Conservation (phyloP, 805 yeast genomes). For the Wickerhamiella australiensis region DNA sequence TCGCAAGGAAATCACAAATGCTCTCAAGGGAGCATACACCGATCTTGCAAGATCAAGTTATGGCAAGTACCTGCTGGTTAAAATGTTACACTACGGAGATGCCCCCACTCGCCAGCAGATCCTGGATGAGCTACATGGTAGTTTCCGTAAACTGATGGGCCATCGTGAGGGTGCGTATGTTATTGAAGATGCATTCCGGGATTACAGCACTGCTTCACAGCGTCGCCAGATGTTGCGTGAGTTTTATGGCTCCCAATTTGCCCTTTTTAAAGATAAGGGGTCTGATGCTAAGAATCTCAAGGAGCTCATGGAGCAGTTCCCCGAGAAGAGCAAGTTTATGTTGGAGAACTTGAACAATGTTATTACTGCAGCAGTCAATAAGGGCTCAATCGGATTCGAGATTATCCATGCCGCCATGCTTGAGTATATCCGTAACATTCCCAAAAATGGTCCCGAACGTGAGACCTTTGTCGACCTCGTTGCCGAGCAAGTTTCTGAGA, state of each 20-base stretch:
- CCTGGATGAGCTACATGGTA: slow-evolving; percentile 79
- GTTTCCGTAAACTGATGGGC: slow-evolving; percentile 81
- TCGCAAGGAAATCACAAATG: slow-evolving; percentile 53
- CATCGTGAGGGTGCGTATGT: slow-evolving; percentile 98
- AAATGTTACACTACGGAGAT: slow-evolving; percentile 83
- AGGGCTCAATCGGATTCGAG: slow-evolving; percentile 94
- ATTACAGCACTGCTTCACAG: slow-evolving; percentile 75
- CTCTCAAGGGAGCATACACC: slow-evolving; percentile 66
- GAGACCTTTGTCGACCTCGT: slow-evolving; percentile 73
- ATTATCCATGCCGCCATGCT: slow-evolving; percentile 92
- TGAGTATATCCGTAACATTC: slow-evolving; percentile 66
- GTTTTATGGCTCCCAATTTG: slow-evolving; percentile 94
- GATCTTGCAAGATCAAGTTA: slow-evolving; percentile 82
- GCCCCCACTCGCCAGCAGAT: slow-evolving; percentile 65
- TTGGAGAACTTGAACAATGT: slow-evolving; percentile 68
- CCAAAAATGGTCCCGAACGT: slow-evolving; percentile 43
- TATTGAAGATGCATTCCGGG: slow-evolving; percentile 79
- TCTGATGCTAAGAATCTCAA: slow-evolving; percentile 46
- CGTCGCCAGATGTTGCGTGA: slow-evolving; percentile 85
- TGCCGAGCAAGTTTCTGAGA: slow-evolving; percentile 81
- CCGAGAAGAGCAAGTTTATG: slow-evolving; percentile 68
- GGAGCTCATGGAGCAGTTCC: slow-evolving; percentile 52
- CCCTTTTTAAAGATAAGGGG: slow-evolving; percentile 71
- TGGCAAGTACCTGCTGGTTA: slow-evolving; percentile 83
- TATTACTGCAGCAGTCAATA: slow-evolving; percentile 79